Percentiles rank a stretch among this genome's conserved stretches.
Conservation (phyloP, 1,139 yeast species). For the Chernovozyma aurita region DNA sequence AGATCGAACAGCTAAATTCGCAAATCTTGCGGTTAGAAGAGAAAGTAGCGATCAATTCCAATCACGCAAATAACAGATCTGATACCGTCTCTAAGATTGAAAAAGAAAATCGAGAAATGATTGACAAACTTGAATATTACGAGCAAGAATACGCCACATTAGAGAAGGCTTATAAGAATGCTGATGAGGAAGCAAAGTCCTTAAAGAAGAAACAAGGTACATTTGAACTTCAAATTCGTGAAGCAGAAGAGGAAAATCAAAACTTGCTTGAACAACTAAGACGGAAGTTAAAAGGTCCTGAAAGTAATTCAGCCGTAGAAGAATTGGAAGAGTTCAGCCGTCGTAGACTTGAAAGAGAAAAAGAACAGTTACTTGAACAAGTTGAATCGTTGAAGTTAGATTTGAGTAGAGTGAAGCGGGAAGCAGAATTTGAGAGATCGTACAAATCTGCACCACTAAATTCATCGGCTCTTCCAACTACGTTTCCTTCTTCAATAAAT, state of each 20-base stretch:
- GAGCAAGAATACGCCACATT: conserved; percentile 23
- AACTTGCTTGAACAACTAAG: conserved; percentile 10
- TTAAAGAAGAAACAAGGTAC: conserved; percentile 10
- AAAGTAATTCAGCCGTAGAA: conserved; percentile 15
- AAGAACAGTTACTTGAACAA: conserved; percentile 12
- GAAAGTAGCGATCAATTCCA: conserved; percentile 15
- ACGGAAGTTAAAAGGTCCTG: conserved; percentile 7
- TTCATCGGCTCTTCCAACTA: neutral
- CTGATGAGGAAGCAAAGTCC: conserved; percentile 13
- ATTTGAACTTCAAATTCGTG: conserved; percentile 10
- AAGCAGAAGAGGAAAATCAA: conserved; percentile 17
- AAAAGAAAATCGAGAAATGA: conserved; percentile 17
- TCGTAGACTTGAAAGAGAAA: conserved; percentile 18
- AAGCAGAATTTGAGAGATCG: conserved; percentile 67
- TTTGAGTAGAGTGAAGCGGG: conserved; percentile 44
- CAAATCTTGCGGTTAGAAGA: conserved; percentile 19
- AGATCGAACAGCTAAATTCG: conserved; percentile 16
- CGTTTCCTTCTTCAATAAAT: neutral
- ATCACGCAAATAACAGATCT: conserved; percentile 11
- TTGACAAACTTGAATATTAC: conserved; percentile 22
- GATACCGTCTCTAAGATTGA: conserved; percentile 3
- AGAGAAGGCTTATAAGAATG: conserved; percentile 16
- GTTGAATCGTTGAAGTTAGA: conserved; percentile 16
- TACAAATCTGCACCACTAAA: conserved; percentile 48
- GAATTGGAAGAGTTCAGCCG: conserved; percentile 21